A percentile compares a stretch with the other conserved stretches of the same genome.
These are phyloP conservation scores for Suhomyces choctaworum DNA, from an alignment of 1,139 yeast genomes.

Conservation along the genomic window DNA sequence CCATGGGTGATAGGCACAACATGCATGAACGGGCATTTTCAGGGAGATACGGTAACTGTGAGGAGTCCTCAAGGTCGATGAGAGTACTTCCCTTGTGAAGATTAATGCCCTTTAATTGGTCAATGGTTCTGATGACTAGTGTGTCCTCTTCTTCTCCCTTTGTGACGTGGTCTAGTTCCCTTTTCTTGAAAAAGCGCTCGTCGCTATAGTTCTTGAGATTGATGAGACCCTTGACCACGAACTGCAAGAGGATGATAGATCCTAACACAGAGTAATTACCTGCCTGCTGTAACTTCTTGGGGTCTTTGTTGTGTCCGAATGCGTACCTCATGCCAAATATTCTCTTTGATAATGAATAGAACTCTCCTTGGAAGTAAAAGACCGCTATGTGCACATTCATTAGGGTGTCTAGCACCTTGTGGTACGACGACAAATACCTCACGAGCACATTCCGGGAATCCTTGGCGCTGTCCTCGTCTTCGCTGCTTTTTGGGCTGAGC, in stretches of 20 bases:
- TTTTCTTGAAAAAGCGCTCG: conserved; percentile 10
- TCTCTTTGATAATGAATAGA: conserved; percentile 75
- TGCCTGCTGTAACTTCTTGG: conserved; percentile 38
- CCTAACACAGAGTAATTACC: conserved; percentile 84
- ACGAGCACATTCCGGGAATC: conserved; percentile 10
- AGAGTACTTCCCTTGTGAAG: not conserved
- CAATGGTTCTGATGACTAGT: conserved; percentile 10
- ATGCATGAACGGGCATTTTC: conserved; percentile 73
- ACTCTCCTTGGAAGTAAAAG: conserved; percentile 79
- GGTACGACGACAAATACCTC: conserved; percentile 36
- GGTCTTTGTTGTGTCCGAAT: conserved; percentile 60
- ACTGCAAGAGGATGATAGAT: conserved; percentile 61
- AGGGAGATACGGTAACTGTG: conserved; percentile 66
- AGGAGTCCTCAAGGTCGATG: conserved; percentile 59
- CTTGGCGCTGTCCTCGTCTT: conserved; percentile 22
- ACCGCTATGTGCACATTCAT: conserved; percentile 74
- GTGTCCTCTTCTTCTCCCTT: conserved; percentile 2
- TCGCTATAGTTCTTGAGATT: conserved; percentile 33
- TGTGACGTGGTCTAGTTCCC: conserved; percentile 10
- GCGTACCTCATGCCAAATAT: conserved; percentile 79
- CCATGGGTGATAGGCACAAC: conserved; percentile 79
- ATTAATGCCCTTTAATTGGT: conserved; percentile 12
- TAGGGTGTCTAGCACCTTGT: conserved; percentile 49
- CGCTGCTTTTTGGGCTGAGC: conserved; percentile 23
- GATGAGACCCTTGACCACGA: conserved; percentile 47